Conservation (phyloP, 805 yeast genomes). For the Suhomyces pyralidae region DNA sequence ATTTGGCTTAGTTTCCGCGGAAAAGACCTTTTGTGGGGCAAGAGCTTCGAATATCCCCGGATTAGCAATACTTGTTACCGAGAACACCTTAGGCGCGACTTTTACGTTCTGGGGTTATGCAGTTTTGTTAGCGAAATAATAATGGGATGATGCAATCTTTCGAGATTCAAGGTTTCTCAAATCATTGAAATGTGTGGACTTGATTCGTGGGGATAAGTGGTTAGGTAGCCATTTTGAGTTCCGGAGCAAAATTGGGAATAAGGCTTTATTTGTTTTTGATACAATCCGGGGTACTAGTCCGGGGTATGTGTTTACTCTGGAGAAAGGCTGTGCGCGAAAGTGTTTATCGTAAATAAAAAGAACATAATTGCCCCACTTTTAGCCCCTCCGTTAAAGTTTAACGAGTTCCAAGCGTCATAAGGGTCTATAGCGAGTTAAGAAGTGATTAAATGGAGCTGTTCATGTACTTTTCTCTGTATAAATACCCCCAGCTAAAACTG, state of each 20-base stretch:
- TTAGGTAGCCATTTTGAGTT: not conserved
- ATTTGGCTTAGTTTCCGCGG: not conserved
- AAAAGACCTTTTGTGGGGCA: not conserved
- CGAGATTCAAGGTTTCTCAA: not conserved
- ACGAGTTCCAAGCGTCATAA: not conserved
- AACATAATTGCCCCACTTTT: not conserved
- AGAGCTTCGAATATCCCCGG: not conserved
- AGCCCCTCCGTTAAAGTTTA: not conserved
- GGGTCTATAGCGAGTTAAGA: not conserved
- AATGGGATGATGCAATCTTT: not conserved
- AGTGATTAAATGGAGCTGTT: not conserved
- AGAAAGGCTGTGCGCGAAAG: not conserved
- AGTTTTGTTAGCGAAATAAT: not conserved
- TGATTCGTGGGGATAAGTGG: not conserved
- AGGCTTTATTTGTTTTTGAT: not conserved
- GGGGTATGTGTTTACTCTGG: not conserved
- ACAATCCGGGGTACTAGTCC: conserved; percentile 2
- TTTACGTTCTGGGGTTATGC: not conserved
- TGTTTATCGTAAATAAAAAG: not conserved
- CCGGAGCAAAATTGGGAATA: not conserved
- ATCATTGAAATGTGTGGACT: not conserved
- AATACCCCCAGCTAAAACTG: not conserved
- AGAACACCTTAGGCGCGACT: not conserved
- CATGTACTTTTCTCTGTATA: not conserved
- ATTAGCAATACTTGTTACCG: not conserved